Conservation (phyloP, 2,329 filamentous ascomycete genomes). For the Penicillium corylophilum region DNA sequence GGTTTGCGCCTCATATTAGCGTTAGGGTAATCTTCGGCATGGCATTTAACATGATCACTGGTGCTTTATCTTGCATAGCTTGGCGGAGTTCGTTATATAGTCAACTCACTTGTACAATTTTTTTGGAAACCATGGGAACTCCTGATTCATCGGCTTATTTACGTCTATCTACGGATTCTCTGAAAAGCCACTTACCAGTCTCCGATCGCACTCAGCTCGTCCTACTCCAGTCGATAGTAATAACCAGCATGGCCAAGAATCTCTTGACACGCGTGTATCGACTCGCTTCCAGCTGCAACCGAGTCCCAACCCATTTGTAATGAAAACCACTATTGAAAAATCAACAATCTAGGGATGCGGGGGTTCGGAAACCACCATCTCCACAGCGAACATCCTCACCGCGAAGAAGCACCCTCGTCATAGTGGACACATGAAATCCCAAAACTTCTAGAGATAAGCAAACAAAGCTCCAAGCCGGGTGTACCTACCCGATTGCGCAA, state of each 20-base stretch:
- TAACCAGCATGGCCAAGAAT: neutral
- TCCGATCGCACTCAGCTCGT: neutral
- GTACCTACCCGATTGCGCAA: constrained; percentile 14
- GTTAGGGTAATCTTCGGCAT: constrained; percentile 4
- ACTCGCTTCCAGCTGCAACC: constrained; percentile 1
- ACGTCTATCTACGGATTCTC: neutral
- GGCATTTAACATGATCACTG: constrained; percentile 1
- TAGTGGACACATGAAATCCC: neutral
- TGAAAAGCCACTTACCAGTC: neutral
- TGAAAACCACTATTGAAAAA: constrained; percentile 1
- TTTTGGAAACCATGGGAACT: neutral
- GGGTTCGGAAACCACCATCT: neutral
- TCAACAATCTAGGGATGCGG: constrained; percentile 9
- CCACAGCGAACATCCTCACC: neutral
- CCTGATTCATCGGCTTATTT: neutral
- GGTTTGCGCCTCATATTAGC: neutral
- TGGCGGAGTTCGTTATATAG: constrained; percentile 11
- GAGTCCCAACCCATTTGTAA: constrained; percentile 2
- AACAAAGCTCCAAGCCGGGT: constrained; percentile 1
- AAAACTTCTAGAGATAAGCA: neutral
- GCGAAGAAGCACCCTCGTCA: neutral
- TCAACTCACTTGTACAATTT: constrained; percentile 4
- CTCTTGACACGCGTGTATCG: neutral
- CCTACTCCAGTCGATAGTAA: neutral
- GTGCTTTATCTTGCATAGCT: constrained; percentile 17